Conservation (phyloP, 2,329 filamentous ascomycete genomes). For the Aspergillus neotritici region DNA sequence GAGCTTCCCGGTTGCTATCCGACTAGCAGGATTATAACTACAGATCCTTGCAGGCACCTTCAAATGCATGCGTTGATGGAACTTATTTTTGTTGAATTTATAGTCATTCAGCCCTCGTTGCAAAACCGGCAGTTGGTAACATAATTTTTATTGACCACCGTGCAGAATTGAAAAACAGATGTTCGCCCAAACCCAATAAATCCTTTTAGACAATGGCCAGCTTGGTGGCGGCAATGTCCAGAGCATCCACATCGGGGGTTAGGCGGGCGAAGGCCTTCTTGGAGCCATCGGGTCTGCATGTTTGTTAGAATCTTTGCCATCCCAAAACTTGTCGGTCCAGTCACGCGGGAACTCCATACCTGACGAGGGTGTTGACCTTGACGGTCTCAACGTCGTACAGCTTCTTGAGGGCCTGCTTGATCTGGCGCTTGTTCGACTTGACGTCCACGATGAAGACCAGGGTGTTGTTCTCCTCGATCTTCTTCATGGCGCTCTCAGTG, state of each 20-base stretch:
- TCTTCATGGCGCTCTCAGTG: conserved; percentile 99
- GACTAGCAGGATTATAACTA: background rate
- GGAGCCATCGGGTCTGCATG: conserved; percentile 74
- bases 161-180: conserved; percentile 32
- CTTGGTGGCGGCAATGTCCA: conserved; percentile 99
- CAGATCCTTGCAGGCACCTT: conserved; percentile 10
- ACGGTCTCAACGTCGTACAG: conserved; percentile 96
- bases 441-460: conserved; percentile 95
- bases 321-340: background rate
- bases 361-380: conserved; percentile 99
- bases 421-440: conserved; percentile 99
- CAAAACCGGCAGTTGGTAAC: conserved; percentile 26
- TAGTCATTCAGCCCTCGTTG: conserved; percentile 34
- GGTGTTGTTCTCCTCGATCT: conserved; percentile 99
- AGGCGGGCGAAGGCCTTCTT: conserved; percentile 99
- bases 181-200: conserved; percentile 43
- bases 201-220: conserved; percentile 82
- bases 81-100: conserved; percentile 29
- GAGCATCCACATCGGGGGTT: conserved; percentile 92
- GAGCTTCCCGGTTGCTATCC: too few species aligned
- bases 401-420: conserved; percentile 97
- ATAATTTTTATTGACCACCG: conserved; percentile 36
- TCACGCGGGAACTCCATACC: conserved; percentile 49
- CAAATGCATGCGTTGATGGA: conserved; percentile 22
- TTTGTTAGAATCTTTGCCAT: conserved; percentile 3